These are phyloP conservation scores for Coelastrella sp. DNA, from an alignment of 139 green algal species.

Conservation along the genomic window DNA sequence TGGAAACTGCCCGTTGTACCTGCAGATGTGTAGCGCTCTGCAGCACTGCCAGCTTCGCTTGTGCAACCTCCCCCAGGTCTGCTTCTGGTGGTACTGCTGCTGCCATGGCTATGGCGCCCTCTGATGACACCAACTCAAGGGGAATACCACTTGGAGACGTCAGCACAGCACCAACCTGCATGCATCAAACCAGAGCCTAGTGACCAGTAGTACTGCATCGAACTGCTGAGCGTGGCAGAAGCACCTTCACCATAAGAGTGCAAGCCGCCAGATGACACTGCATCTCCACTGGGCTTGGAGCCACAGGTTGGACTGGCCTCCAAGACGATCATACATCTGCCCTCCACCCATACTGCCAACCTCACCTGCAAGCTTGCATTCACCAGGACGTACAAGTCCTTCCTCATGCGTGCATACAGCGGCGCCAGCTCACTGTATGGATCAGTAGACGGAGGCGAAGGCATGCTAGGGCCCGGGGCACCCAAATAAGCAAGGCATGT, in stretches of 20 bases:
- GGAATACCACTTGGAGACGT: constrained; percentile 48
- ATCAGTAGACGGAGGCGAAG: constrained; percentile 37
- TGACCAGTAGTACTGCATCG: neutral
- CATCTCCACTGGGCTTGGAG: too few relatives aligned
- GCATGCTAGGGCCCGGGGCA: constrained; percentile 1
- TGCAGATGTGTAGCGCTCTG: neutral
- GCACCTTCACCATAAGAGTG: too few relatives aligned
- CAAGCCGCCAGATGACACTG: too few relatives aligned
- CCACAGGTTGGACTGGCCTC: too few relatives aligned
- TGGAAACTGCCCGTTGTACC: too few relatives aligned
- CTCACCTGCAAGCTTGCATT: constrained; percentile 51
- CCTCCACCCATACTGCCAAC: too few relatives aligned
- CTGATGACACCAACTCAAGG: constrained; percentile 48
- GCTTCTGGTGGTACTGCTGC: constrained; percentile 52
- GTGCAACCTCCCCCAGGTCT: constrained; percentile 6
- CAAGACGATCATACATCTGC: too few relatives aligned
- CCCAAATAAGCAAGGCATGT: constrained; percentile 18
- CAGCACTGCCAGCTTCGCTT: constrained; percentile 24
- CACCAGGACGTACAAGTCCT: constrained; percentile 70
- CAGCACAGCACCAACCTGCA: constrained; percentile 51
- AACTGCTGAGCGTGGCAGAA: too few relatives aligned
- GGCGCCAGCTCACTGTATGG: constrained; percentile 72
- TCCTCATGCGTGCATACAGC: constrained; percentile 66
- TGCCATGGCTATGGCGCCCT: constrained; percentile 51
- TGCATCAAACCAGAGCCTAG: neutral